phyloP scores from a whole-genome alignment of 2,329 filamentous ascomycete species.

The Paramyrothecium sp. region DNA sequence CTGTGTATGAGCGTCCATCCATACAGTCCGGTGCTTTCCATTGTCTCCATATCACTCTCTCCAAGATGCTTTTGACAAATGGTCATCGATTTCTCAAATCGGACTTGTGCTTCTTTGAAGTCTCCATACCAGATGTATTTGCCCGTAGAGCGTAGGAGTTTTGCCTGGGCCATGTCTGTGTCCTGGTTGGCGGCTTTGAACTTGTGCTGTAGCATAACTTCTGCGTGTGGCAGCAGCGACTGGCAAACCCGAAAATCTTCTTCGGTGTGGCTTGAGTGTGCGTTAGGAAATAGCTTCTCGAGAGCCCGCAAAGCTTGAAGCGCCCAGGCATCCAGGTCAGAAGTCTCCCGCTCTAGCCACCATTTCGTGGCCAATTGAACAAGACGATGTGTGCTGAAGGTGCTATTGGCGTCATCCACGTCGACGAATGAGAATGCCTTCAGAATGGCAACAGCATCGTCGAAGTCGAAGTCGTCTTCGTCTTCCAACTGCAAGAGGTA shows the following conservation, averaged over 20 bases:
- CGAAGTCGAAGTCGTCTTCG: slow-evolving; percentile 3
- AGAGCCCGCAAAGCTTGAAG: slow-evolving; percentile 4
- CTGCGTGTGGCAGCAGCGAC: slow-evolving; percentile 5
- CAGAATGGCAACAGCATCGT: slow-evolving; percentile 3
- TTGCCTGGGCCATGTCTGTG: slow-evolving; percentile 1
- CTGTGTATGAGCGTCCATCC: slow-evolving; percentile 1
- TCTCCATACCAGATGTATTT: slow-evolving; percentile 6
- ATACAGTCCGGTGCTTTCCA: slow-evolving; percentile 2
- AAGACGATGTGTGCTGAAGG: slow-evolving; percentile 7
- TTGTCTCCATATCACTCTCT: slow-evolving; percentile 5
- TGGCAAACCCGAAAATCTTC: slow-evolving; percentile 3
- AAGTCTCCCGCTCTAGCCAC: slow-evolving; percentile 6
- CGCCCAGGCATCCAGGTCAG: slow-evolving; percentile 5
- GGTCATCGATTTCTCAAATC: slow-evolving; percentile 4
- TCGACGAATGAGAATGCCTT: slow-evolving; percentile 7
- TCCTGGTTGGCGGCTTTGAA: slow-evolving; percentile 1
- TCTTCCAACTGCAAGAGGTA: slow-evolving; percentile 1
- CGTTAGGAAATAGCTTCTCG: not conserved
- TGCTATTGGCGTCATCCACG: slow-evolving; percentile 1
- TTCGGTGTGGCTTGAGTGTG: not conserved
- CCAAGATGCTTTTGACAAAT: not conserved
- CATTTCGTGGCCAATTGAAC: slow-evolving; percentile 6
- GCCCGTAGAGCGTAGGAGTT: slow-evolving; percentile 2
- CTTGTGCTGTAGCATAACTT: slow-evolving; percentile 5
- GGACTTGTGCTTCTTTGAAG: slow-evolving; percentile 2